Evolutionary conservation across 352 stramenopile species (phyloP).

Genomic region (Phytopythium boreale): DNA sequence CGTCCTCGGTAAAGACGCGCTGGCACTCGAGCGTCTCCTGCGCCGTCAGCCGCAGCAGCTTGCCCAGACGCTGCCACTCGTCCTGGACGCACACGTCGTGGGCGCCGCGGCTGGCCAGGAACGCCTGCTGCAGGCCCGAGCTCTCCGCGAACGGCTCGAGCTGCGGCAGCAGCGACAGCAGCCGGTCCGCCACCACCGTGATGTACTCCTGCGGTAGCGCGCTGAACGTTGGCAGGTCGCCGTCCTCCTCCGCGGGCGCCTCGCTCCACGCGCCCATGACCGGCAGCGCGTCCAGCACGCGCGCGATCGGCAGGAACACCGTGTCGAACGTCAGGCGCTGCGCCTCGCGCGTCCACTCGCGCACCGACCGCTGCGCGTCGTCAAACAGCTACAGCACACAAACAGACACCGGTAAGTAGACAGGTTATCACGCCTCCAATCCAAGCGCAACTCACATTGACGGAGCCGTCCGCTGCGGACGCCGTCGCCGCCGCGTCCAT

Average conservation of each 20-base stretch:
- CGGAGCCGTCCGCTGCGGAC: not conserved
- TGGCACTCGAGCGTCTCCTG: constrained; percentile 43
- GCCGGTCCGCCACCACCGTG: constrained; percentile 69
- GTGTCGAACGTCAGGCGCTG: constrained; percentile 76
- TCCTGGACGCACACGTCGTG: constrained; percentile 41
- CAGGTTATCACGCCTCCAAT: not conserved
- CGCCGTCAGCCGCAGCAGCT: constrained; percentile 40
- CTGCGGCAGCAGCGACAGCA: constrained; percentile 77
- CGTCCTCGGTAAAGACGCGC: constrained; percentile 29
- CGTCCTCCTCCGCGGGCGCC: not conserved
- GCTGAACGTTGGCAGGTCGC: constrained; percentile 70
- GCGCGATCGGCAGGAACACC: constrained; percentile 59
- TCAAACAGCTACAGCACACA: constrained; percentile 34
- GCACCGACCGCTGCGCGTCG: constrained; percentile 38
- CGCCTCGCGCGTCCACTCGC: constrained; percentile 44
- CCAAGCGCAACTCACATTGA: not conserved
- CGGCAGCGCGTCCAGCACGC: constrained; percentile 43
- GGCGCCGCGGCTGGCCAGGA: constrained; percentile 46
- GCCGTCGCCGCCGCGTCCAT: constrained; percentile 8
- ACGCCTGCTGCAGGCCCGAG: constrained; percentile 49
- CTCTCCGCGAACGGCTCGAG: constrained; percentile 81
- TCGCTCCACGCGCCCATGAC: constrained; percentile 32
- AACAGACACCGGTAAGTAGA: not conserved
- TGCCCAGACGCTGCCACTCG: constrained; percentile 50
- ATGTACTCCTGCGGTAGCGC: constrained; percentile 85